phyloP scores from a whole-genome alignment of 768 basidiomycete genomes.

The Lentinus tigrinus region DNA sequence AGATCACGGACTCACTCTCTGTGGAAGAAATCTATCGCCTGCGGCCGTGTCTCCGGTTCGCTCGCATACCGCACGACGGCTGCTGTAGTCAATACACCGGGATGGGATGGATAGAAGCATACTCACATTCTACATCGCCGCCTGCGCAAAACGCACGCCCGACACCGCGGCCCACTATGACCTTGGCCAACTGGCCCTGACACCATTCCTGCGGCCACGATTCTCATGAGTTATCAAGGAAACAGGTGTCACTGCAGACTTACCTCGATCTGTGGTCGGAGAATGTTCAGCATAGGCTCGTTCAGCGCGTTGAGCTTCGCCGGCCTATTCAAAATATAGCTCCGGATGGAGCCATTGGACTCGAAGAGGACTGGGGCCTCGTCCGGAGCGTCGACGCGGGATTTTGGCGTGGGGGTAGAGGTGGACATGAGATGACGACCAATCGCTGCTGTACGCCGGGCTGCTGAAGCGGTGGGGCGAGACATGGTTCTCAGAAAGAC shows the following conservation, averaged over 20 bases:
- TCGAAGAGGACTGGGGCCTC: conserved; percentile 62
- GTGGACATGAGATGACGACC: conserved; percentile 26
- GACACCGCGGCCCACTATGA: conserved; percentile 69
- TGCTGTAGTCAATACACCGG: conserved; percentile 27
- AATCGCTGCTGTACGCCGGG: conserved; percentile 25
- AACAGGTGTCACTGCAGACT: not conserved
- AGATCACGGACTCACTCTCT: conserved; percentile 65
- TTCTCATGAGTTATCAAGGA: not conserved
- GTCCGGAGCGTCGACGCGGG: conserved; percentile 12
- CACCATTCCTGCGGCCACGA: conserved; percentile 62
- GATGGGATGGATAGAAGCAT: not conserved
- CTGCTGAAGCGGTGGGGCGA: conserved; percentile 18
- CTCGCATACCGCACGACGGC: conserved; percentile 56
- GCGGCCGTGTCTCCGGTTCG: conserved; percentile 48
- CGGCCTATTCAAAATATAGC: conserved; percentile 79
- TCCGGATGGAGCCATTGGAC: conserved; percentile 59
- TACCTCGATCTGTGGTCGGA: conserved; percentile 79
- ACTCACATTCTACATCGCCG: conserved; percentile 88
- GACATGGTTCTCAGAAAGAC: conserved; percentile 24
- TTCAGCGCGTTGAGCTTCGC: conserved; percentile 81
- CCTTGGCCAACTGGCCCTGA: conserved; percentile 63
- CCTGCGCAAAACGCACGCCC: conserved; percentile 90
- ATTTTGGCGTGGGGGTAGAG: conserved; percentile 1
- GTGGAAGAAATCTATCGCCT: conserved; percentile 87
- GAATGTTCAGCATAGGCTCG: conserved; percentile 67